Percentiles rank a stretch among this genome's conserved stretches.
phyloP scores from a whole-genome alignment of 108 stramenopile species.

The Craspedostauros australis region DNA sequence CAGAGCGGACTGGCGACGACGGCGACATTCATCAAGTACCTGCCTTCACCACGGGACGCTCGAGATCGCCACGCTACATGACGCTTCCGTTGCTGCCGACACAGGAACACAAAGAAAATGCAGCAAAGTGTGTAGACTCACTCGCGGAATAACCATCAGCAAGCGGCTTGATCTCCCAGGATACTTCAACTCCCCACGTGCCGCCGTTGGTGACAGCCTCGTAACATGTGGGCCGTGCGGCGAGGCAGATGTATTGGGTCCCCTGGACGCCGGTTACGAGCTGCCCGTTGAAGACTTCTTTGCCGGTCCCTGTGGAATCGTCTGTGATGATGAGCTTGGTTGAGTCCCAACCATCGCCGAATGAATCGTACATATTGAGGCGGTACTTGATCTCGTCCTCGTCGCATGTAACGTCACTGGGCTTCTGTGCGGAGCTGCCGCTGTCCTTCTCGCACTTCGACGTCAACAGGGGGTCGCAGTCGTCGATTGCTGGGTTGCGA shows the following conservation, averaged over 20 bases:
- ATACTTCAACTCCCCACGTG: conserved; percentile 85
- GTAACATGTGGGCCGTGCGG: conserved; percentile 60
- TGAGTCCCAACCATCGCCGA: conserved; percentile 87
- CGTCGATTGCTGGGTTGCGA: conserved; percentile 55
- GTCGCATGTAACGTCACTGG: conserved; percentile 14
- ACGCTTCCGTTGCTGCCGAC: too few species aligned
- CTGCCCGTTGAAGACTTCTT: conserved; percentile 50
- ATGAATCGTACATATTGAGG: conserved; percentile 70
- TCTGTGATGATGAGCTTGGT: conserved; percentile 42
- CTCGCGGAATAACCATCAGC: conserved; percentile 42
- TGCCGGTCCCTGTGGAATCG: conserved; percentile 4
- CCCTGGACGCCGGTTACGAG: conserved; percentile 67
- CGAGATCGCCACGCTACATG: too few species aligned
- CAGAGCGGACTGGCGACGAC: too few species aligned
- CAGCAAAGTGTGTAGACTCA: conserved; percentile 7
- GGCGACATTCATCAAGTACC: too few species aligned
- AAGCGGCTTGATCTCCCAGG: conserved; percentile 74
- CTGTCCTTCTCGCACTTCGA: conserved; percentile 33
- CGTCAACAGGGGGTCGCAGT: conserved; percentile 54
- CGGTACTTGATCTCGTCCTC: conserved; percentile 42
- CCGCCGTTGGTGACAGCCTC: conserved; percentile 62
- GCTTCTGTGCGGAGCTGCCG: conserved; percentile 11
- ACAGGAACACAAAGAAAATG: too few species aligned
- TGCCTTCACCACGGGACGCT: too few species aligned
- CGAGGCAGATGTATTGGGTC: conserved; percentile 65